Evolutionary conservation across 2,329 filamentous ascomycete genomes (phyloP), one percentile per base, ranked within the genome.

Genomic region (Cercospora janseana): DNA sequence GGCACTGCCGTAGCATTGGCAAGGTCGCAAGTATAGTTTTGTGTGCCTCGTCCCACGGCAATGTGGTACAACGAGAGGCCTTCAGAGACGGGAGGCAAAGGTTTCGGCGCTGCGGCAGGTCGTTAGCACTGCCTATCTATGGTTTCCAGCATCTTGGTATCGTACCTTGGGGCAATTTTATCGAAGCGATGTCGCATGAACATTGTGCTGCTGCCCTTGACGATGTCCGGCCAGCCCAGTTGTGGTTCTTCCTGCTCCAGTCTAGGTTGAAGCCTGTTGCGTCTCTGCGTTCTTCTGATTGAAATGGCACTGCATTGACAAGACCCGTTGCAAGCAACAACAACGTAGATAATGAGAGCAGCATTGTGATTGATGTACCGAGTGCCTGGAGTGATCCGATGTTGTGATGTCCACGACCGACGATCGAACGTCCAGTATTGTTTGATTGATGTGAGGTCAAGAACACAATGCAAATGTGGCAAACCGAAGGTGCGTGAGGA

Each of bases 11-110:
- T 79, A 1, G 79, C 66, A 60, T 86, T 79, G 50, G 59, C 53
- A 3, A 67, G 57, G 46, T 78, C 72, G 76, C 92, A 96, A 44
- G 88, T 94, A 76, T 96, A 97, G 78, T 96, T 96, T 73, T 96
- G 85, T 6, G 87, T 93, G 53, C 92, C 92, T 35, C 88, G 85
- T 63, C 92, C 92, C 55, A 96, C 76, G 65, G 86, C 88, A 47
- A 96, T 86, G 70, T 94, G 88, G 65, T 81, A 79, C 43, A 94
- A 76, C 3, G 66, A 73, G 23, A 88, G 74, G 49, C 84, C 86
- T 5, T 73, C 59, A 0, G 80, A 72, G 10, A 82, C 81, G 6
- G 75, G 57, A 10, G 86, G 82, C 5, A 95, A 77, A 12, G 79
- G 53, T 71, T 63, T 61, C 2, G 66, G 58, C 35, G 63, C 64